Evolutionary conservation across 2,329 filamentous ascomycete genomes (phyloP).

Genomic region (Pseudogymnoascus sp.): DNA sequence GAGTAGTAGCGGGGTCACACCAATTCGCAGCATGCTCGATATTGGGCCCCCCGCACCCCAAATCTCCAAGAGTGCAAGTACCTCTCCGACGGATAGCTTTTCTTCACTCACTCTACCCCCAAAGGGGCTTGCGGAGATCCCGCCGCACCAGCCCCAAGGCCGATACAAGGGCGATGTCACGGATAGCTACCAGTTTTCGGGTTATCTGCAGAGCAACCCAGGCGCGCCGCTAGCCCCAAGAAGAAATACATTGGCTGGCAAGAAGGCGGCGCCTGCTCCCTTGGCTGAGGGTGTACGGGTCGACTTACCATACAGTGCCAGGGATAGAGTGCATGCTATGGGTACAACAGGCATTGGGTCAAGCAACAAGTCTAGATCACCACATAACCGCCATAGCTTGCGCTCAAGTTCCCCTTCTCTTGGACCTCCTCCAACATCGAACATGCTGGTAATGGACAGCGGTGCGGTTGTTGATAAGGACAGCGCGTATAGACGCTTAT

Average conservation of each 20-base stretch:
- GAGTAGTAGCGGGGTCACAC: slow-evolving; percentile 34
- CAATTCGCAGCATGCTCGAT: slow-evolving; percentile 61
- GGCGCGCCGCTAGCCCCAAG: slow-evolving; percentile 38
- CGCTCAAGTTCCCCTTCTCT: slow-evolving; percentile 26
- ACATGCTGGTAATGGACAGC: slow-evolving; percentile 50
- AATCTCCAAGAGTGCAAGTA: slow-evolving; percentile 38
- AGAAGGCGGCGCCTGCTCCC: slow-evolving; percentile 32
- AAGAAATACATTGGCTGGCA: slow-evolving; percentile 43
- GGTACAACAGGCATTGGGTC: slow-evolving; percentile 15
- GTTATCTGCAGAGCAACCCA: slow-evolving; percentile 48
- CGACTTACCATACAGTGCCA: slow-evolving; percentile 39
- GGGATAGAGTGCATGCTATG: slow-evolving; percentile 24
- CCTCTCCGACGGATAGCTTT: slow-evolving; percentile 39
- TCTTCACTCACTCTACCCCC: not conserved
- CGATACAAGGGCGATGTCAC: slow-evolving; percentile 40
- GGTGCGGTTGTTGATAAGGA: slow-evolving; percentile 60
- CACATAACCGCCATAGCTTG: slow-evolving; percentile 24
- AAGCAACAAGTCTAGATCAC: slow-evolving; percentile 25
- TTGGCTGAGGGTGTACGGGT: slow-evolving; percentile 39
- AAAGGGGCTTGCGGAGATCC: slow-evolving; percentile 51
- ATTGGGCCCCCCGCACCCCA: slow-evolving; percentile 30
- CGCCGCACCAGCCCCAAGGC: slow-evolving; percentile 41
- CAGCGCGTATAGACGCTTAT: slow-evolving; percentile 63
- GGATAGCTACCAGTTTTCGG: slow-evolving; percentile 55
- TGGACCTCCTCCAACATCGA: slow-evolving; percentile 13